Base-by-base conservation (phyloP, 768 basidiomycete genomes). In the Pulveroboletus sp. region DNA sequence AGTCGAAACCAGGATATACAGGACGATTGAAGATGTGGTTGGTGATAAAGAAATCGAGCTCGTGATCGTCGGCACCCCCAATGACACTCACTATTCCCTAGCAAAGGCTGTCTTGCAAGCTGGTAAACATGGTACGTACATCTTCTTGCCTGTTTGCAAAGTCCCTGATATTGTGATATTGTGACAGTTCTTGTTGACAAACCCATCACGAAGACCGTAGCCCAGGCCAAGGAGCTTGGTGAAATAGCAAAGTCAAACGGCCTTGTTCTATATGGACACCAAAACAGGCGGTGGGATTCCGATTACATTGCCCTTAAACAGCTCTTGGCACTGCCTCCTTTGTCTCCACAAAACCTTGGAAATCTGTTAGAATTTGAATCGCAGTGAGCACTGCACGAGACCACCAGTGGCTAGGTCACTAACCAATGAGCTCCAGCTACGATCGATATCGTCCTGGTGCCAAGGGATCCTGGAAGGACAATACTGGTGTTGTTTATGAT, bases 391-490 rank as follows among this genome's bases (percentile, higher is more conserved):
- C 21, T 21, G 21, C 87, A 17, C n/a, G 10, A 21, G 35, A 42
- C 14, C 26, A 11, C 30, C 28, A 37, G 15, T 6, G 13, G 21
- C 11, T 18, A 31, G 28, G 13, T 30, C 42, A 21, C 18, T 42
- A 40, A 49, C 30, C 32, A 31, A 44, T 49, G 10, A 39, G 40
- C 28, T 32, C 2, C 47, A 88, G 88, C 63, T 86, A 81, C 63
- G 89, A 90, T 63, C 82, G 90, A 37, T 90, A 80, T 71, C 80
- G 86, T 31, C 74, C 75, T 24, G 73, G 69, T 1, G 64, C 83
- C 30, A 85, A 84, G 57, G 79, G 82, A 11, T 79, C 81, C 0
- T 95, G 91, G 92, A 93, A 92, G 66, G 89, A 92, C 51, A 66
- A 76, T 28, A 72, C 80, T 1, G 87, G 89, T 5, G 73, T 79